A percentile compares a stretch with the other conserved stretches of the same genome.
These are phyloP conservation scores for Corymbia citriodora DNA, from an alignment of 441 rosid genomes.

Conservation along the genomic window DNA sequence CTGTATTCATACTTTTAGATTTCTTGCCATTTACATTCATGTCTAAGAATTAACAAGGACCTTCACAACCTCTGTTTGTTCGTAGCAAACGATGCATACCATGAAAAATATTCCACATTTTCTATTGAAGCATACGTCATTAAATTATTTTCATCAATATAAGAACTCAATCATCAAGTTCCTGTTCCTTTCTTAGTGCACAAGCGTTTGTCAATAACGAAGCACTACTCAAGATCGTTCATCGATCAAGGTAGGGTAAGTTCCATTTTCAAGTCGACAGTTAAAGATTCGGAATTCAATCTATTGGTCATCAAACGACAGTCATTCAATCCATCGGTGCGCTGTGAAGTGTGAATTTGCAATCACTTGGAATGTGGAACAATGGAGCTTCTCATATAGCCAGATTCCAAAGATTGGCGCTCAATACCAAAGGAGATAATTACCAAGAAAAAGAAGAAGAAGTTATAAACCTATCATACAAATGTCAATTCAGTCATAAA, in stretches of 20 bases:
- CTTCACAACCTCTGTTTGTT: background rate
- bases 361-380: background rate
- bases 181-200: background rate
- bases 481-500: fast-evolving
- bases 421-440: background rate
- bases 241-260: background rate
- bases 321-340: background rate
- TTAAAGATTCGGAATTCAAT: background rate
- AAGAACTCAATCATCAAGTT: background rate
- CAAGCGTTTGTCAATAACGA: background rate
- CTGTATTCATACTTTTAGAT: background rate
- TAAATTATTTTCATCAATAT: background rate
- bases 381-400: background rate
- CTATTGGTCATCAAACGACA: too few species aligned
- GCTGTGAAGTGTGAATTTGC: background rate
- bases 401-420: background rate
- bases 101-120: too few species aligned
- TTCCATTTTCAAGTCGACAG: background rate
- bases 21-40: background rate
- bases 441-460: background rate
- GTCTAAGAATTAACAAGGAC: background rate
- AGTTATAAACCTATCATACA: background rate
- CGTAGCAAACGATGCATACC: background rate
- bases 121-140: background rate
- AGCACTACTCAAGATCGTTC: background rate